Conservation (phyloP, 2,329 filamentous ascomycete species). For the Apiospora hydei region DNA sequence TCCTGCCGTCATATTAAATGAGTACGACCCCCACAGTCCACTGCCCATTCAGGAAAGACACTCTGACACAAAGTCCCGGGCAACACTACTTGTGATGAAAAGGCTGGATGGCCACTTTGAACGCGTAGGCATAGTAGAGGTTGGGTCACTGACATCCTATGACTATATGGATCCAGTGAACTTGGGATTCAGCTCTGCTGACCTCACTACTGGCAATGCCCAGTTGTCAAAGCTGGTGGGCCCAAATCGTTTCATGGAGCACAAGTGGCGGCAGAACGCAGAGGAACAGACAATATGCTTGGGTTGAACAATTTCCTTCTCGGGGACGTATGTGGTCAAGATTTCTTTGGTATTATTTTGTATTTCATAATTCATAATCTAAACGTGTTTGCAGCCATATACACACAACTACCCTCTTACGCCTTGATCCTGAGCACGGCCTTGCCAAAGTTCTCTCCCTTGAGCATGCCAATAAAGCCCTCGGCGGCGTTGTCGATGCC, state of each 20-base stretch:
- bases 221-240: not conserved
- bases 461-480: constrained; percentile 76
- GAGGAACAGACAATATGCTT: not conserved
- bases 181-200: not conserved
- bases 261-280: not conserved
- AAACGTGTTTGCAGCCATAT: not conserved
- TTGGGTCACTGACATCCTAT: too few relatives aligned
- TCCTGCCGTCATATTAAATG: not conserved
- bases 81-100: not conserved
- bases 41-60: too few relatives aligned
- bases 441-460: constrained; percentile 87
- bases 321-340: rapidly evolving
- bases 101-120: not conserved
- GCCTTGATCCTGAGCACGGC: constrained; percentile 56
- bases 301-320: not conserved
- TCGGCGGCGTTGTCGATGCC: constrained; percentile 81
- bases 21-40: not conserved
- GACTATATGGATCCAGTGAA: too few relatives aligned
- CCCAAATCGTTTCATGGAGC: not conserved
- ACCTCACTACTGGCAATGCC: not conserved
- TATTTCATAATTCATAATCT: constrained; percentile 1
- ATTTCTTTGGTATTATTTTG: not conserved
- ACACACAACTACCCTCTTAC: not conserved
- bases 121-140: not conserved
- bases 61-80: not conserved